Evolutionary conservation across 1,284 basidiomycete genomes (phyloP), one percentile per base, ranked within the genome.

Genomic region (Sanghuangporus weigelae): DNA sequence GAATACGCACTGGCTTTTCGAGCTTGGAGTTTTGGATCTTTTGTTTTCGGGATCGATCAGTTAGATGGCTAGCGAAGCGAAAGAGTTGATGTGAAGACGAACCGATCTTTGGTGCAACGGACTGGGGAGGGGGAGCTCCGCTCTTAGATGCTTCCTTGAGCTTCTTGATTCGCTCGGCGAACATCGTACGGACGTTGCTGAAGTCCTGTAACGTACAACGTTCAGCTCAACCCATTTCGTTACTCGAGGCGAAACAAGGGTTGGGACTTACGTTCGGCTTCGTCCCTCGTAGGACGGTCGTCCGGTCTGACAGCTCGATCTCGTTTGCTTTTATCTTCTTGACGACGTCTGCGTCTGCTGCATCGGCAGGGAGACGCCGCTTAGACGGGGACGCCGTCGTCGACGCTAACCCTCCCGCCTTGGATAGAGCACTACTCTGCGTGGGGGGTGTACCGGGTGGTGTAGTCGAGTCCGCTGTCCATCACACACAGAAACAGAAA

Each of bases 281-380:
- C 19, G 77, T 81, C 0, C 92, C 93, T 19, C 90, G 80, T 44
- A 95, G 74, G 1, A 93, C 87, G 0, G 88, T 88, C 64, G 83
- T 92, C 59, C 90, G 79, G 73, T 94, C 92, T 56, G 81, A 78
- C 19, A 93, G 78, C 69, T 93, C 90, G 7, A 91, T 79, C 70
- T 92, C 90, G 57, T 83, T 84, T 67, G 80, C 78, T 70, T 81
- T 87, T 65, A 94, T 90, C 70, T 83, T 87, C 76, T 94, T 95
- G 63, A 96, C 94, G 23, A 88, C 82, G 59, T 95, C 93, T 1
- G 86, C 76, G 72, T 97, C 95, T 21, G 84, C 82, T 0, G 81
- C 69, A 73, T 97, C 90, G 0, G 90, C 80, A 21, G 92, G 84
- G 71, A 96, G 95, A 57, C 87, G 84, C 60, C 90, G 81, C 74